These are phyloP conservation scores for Phaeotremella skinneri DNA, from an alignment of 768 basidiomycete genomes.

Conservation along the genomic window DNA sequence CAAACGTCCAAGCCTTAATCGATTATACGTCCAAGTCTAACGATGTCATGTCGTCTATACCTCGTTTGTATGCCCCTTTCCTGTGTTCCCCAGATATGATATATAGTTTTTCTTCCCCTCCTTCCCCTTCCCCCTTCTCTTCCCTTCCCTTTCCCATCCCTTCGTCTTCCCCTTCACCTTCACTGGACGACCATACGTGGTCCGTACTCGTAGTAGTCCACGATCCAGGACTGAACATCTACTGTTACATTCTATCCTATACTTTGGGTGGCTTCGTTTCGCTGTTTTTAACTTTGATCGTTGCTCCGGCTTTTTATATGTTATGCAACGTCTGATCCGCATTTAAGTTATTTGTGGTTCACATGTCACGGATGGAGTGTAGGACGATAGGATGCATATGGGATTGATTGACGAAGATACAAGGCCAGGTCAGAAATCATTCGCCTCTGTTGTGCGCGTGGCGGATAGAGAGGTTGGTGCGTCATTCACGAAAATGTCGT, in stretches of 20 bases:
- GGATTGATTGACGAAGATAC: not conserved
- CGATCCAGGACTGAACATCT: too few relatives aligned
- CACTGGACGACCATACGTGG: not conserved
- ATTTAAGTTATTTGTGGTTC: too few relatives aligned
- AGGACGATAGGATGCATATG: too few relatives aligned
- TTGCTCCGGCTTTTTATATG: not conserved
- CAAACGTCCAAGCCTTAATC: too few relatives aligned
- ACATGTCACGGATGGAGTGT: too few relatives aligned
- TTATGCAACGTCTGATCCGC: too few relatives aligned
- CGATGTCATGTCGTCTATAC: not conserved
- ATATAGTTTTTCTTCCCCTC: not conserved
- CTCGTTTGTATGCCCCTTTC: not conserved
- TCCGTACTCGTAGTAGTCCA: too few relatives aligned
- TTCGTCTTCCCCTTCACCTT: not conserved
- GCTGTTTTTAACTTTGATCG: not conserved
- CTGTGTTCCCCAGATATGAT: not conserved
- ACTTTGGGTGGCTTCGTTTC: too few relatives aligned
- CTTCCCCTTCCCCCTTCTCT: constrained; percentile 2
- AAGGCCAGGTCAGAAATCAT: too few relatives aligned
- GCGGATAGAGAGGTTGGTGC: too few relatives aligned
- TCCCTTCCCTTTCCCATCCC: not conserved
- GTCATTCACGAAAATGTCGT: not conserved
- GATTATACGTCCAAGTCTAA: too few relatives aligned
- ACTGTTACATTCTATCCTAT: too few relatives aligned
- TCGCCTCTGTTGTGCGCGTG: not conserved